Conservation (phyloP, 805 yeast species). For the Grigorovia yakushimaensis region DNA sequence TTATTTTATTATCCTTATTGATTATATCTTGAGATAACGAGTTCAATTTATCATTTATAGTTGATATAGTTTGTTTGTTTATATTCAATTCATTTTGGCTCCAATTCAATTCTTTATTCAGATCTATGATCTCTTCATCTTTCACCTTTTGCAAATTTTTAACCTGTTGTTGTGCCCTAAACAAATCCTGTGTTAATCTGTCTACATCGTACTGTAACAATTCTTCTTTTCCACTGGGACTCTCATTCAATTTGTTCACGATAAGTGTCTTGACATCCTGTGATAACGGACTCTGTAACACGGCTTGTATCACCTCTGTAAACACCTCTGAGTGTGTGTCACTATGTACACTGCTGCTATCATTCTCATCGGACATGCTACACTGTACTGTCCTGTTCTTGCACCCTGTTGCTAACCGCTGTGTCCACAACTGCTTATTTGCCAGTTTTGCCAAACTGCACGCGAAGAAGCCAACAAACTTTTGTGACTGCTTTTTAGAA, state of each 20-base stretch:
- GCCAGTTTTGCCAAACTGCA: no score
- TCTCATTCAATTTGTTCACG: neutral
- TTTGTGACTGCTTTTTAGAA: neutral
- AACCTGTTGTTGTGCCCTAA: neutral
- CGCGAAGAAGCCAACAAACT: neutral
- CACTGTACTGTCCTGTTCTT: no score
- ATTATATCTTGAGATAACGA: neutral
- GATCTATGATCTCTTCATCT: conserved; percentile 35
- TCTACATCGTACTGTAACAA: conserved; percentile 20
- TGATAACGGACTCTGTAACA: neutral
- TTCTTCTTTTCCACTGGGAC: neutral
- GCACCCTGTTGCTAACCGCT: no score
- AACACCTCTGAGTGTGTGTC: neutral
- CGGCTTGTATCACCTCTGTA: neutral
- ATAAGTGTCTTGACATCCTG: neutral
- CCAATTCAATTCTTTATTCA: conserved; percentile 35
- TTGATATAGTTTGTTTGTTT: neutral
- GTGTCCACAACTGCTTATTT: neutral
- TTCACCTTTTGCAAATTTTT: conserved; percentile 26
- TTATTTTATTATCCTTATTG: neutral
- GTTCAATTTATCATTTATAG: neutral
- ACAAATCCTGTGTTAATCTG: conserved; percentile 29
- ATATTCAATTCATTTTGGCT: conserved; percentile 41
- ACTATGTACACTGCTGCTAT: neutral
- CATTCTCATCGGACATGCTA: neutral